Evolutionary conservation across 257 asterid genomes (phyloP).

Genomic region (Ophiorrhiza pumila): DNA sequence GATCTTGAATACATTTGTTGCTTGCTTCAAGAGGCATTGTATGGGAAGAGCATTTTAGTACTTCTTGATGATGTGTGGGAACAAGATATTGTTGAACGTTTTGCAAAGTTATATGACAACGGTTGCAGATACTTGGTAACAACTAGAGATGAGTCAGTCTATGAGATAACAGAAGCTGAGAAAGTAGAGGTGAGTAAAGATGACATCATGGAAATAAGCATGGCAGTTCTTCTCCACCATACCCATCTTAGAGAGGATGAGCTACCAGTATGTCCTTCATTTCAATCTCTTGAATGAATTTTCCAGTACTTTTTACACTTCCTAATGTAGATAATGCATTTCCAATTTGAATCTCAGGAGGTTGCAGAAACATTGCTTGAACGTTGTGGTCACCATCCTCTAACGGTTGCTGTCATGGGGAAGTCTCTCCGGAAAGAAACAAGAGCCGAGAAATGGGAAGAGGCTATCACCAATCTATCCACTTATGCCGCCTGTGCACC

Average conservation of each 20-base stretch:
- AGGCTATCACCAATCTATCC: constrained; percentile 31
- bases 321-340: background rate
- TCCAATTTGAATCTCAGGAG: constrained; percentile 10
- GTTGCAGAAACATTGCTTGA: constrained; percentile 34
- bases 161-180: constrained; percentile 37
- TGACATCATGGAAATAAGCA: constrained; percentile 34
- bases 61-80: constrained; percentile 41
- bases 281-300: background rate
- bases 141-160: constrained; percentile 31
- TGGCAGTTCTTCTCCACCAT: constrained; percentile 32
- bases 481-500: constrained; percentile 32
- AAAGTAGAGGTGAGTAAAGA: constrained; percentile 31
- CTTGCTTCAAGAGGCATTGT: constrained; percentile 34
- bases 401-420: constrained; percentile 40
- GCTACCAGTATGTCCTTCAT: constrained; percentile 24
- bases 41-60: constrained; percentile 28
- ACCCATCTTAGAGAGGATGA: constrained; percentile 28
- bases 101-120: constrained; percentile 31
- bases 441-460: constrained; percentile 35
- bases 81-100: constrained; percentile 33
- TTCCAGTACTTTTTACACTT: background rate
- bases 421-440: constrained; percentile 35
- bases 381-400: constrained; percentile 37
- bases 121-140: constrained; percentile 32
- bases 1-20: constrained; percentile 32